phyloP scores from a whole-genome alignment of 306 rosid genomes.

The Cucurbita moschata region DNA sequence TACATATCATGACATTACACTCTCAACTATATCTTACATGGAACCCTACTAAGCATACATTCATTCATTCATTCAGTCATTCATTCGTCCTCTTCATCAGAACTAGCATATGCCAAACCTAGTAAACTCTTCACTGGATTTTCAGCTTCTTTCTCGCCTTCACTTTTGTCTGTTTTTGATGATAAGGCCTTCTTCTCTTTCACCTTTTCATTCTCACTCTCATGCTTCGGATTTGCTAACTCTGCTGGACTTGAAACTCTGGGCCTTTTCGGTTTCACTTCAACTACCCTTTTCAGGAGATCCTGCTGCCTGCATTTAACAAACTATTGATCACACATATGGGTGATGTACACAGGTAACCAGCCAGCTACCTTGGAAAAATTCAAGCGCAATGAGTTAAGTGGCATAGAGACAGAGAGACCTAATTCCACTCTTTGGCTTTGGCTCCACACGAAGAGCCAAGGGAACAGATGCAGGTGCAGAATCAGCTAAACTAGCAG shows the following conservation, averaged over 20 bases:
- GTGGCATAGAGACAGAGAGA: slow-evolving; percentile 10
- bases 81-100: slow-evolving; percentile 57
- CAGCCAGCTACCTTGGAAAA: neutral
- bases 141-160: slow-evolving; percentile 20
- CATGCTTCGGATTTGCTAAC: slow-evolving; percentile 12
- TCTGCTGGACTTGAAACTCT: slow-evolving; percentile 29
- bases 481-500: slow-evolving; percentile 85
- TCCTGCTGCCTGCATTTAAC: slow-evolving; percentile 64
- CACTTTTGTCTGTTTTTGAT: slow-evolving; percentile 13
- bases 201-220: slow-evolving; percentile 14
- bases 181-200: slow-evolving; percentile 14
- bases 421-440: slow-evolving; percentile 92
- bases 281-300: slow-evolving; percentile 70
- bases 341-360: neutral
- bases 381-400: neutral
- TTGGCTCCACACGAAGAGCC: slow-evolving; percentile 87
- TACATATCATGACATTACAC: neutral
- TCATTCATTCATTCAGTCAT: neutral
- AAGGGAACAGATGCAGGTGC: slow-evolving; percentile 70
- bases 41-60: neutral
- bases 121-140: slow-evolving; percentile 49
- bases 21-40: slow-evolving; percentile 5
- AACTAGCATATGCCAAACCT: slow-evolving; percentile 72
- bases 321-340: neutral
- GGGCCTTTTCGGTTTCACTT: slow-evolving; percentile 78